phyloP scores from a whole-genome alignment of 768 basidiomycete species.

The Mrakia blollopis region DNA sequence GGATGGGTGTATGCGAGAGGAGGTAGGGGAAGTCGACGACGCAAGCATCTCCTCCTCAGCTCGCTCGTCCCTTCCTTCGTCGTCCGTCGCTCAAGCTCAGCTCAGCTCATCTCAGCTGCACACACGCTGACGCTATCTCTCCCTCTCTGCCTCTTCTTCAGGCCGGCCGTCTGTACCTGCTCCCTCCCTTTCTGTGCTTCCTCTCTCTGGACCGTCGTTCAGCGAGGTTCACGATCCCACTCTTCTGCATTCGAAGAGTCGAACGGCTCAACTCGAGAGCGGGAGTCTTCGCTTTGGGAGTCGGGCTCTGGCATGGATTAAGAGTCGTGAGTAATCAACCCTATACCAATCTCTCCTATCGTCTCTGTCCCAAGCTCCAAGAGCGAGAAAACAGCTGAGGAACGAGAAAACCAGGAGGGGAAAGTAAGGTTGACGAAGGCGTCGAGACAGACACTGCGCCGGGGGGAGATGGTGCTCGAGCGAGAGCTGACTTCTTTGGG shows the following conservation, averaged over 20 bases:
- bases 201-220: conserved; percentile 85
- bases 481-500: background rate
- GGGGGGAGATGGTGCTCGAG: conserved; percentile 8
- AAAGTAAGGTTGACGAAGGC: background rate
- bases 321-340: conserved; percentile 62
- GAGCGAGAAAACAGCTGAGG: no score
- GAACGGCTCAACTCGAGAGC: conserved; percentile 89
- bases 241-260: conserved; percentile 86
- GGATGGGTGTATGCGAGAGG: background rate
- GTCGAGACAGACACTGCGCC: background rate
- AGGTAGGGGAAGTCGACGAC: background rate
- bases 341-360: background rate
- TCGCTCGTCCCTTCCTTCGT: no score
- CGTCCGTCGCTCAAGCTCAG: no score
- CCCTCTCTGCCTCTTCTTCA: conserved; percentile 44
- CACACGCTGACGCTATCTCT: conserved; percentile 5
- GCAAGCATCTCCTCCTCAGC: background rate
- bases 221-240: conserved; percentile 81
- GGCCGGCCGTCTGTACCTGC: conserved; percentile 85
- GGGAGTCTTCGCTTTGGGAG: conserved; percentile 91
- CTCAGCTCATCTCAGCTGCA: background rate
- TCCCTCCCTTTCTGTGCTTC: conserved; percentile 87
- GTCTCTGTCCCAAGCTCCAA: no score
- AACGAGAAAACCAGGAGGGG: no score
- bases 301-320: conserved; percentile 89